A percentile compares a stretch with the other conserved stretches of the same genome.
These are phyloP conservation scores for Seiridium cupressi DNA, from an alignment of 2,329 filamentous ascomycete genomes.

Conservation along the genomic window DNA sequence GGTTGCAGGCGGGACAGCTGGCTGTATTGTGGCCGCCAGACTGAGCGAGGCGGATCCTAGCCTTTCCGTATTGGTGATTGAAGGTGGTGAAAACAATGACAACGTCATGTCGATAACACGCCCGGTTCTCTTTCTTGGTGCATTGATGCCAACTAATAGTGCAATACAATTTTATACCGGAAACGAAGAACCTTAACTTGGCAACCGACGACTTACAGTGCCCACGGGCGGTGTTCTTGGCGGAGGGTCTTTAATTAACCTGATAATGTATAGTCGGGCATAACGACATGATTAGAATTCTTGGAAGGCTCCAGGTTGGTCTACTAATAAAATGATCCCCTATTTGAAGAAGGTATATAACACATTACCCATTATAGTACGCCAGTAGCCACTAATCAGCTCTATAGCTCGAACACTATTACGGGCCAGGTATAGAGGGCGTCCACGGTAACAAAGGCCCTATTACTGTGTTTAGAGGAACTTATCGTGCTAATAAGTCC, in stretches of 20 bases:
- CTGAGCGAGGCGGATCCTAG: constrained; percentile 16
- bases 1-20: constrained; percentile 12
- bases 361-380: fast-evolving
- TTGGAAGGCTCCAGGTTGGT: constrained; percentile 25
- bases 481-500: constrained; percentile 34
- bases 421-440: constrained; percentile 39
- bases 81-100: constrained; percentile 13
- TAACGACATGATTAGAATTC: constrained; percentile 28
- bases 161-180: constrained; percentile 8
- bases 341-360: constrained; percentile 33
- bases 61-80: constrained; percentile 15
- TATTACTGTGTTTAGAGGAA: constrained; percentile 52
- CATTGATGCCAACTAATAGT: constrained; percentile 9
- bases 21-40: constrained; percentile 17
- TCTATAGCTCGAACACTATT: constrained; percentile 52
- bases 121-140: constrained; percentile 8
- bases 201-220: constrained; percentile 9
- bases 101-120: constrained; percentile 5
- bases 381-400: neutral
- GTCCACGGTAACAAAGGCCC: constrained; percentile 55
- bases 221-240: constrained; percentile 42
- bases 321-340: constrained; percentile 20
- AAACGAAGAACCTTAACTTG: neutral
- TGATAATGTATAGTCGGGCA: constrained; percentile 36
- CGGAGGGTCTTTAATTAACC: constrained; percentile 50